Conservation (phyloP, 495 filamentous ascomycete species). For the Xylaria castorea region DNA sequence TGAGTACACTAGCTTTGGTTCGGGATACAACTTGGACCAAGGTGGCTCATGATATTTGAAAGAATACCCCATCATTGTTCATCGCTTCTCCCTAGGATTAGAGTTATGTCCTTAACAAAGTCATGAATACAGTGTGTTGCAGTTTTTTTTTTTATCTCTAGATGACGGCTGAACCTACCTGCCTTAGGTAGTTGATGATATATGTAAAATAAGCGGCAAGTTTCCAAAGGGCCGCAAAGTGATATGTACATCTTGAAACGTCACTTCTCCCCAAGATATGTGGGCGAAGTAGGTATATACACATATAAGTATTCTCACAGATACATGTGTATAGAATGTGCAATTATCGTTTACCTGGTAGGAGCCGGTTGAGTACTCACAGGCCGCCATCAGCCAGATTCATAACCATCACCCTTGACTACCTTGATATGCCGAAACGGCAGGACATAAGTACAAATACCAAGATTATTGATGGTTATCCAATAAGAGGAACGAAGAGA, state of each 20-base stretch:
- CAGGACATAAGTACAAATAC: background rate
- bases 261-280: too few relatives aligned
- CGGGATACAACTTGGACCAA: background rate
- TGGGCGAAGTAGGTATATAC: background rate
- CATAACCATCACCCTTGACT: too few relatives aligned
- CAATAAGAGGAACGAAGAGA: background rate
- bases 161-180: background rate
- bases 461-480: background rate
- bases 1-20: background rate
- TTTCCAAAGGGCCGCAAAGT: too few relatives aligned
- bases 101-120: background rate
- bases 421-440: background rate
- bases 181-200: background rate
- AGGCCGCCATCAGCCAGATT: background rate
- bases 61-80: slow-evolving; percentile 9
- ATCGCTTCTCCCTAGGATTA: background rate
- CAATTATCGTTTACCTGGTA: background rate
- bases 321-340: background rate
- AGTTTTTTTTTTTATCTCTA: background rate
- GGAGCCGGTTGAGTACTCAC: background rate
- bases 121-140: slow-evolving; percentile 22
- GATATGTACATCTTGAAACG: too few relatives aligned
- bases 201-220: background rate
- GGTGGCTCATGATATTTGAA: slow-evolving; percentile 21
- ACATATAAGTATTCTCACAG: background rate